Conservation (phyloP, 495 filamentous ascomycete genomes). For the Cenococcum geophilum region DNA sequence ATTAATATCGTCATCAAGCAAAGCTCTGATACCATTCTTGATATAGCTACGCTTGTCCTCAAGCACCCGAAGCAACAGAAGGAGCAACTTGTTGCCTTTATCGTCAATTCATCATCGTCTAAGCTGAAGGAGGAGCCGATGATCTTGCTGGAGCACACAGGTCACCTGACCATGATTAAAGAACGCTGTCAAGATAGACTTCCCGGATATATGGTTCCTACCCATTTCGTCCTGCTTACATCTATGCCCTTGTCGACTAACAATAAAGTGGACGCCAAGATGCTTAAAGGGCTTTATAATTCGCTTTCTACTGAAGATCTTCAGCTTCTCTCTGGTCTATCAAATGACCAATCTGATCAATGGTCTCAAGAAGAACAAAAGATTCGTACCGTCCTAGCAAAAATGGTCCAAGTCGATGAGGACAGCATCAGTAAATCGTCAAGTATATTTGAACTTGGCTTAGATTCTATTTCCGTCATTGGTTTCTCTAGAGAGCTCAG, state of each 20-base stretch:
- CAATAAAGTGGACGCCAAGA: slow-evolving; percentile 68
- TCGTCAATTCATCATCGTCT: slow-evolving; percentile 38
- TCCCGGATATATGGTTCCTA: slow-evolving; percentile 72
- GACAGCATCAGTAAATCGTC: slow-evolving; percentile 47
- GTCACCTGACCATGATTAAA: slow-evolving; percentile 36
- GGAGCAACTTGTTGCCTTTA: slow-evolving; percentile 64
- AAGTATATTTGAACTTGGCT: slow-evolving; percentile 72
- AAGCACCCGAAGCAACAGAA: slow-evolving; percentile 57
- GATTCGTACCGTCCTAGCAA: slow-evolving; percentile 49
- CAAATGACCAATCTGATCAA: slow-evolving; percentile 30
- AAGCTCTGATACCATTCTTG: slow-evolving; percentile 42
- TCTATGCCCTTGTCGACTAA: slow-evolving; percentile 63
- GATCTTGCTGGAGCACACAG: slow-evolving; percentile 12
- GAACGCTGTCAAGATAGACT: slow-evolving; percentile 54
- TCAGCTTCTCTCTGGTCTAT: slow-evolving; percentile 46
- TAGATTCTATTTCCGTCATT: slow-evolving; percentile 77
- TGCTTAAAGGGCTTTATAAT: slow-evolving; percentile 53
- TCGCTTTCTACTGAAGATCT: slow-evolving; percentile 49
- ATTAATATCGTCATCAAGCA: slow-evolving; percentile 62
- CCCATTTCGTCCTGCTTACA: slow-evolving; percentile 59
- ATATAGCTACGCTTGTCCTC: slow-evolving; percentile 61
- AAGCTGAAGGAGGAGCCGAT: slow-evolving; percentile 12
- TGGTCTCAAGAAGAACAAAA: slow-evolving; percentile 42
- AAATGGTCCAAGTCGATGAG: slow-evolving; percentile 42
- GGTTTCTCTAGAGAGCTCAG: slow-evolving; percentile 48